phyloP scores from a whole-genome alignment of 2,329 filamentous ascomycete genomes.

The Diplocarpon rosae region DNA sequence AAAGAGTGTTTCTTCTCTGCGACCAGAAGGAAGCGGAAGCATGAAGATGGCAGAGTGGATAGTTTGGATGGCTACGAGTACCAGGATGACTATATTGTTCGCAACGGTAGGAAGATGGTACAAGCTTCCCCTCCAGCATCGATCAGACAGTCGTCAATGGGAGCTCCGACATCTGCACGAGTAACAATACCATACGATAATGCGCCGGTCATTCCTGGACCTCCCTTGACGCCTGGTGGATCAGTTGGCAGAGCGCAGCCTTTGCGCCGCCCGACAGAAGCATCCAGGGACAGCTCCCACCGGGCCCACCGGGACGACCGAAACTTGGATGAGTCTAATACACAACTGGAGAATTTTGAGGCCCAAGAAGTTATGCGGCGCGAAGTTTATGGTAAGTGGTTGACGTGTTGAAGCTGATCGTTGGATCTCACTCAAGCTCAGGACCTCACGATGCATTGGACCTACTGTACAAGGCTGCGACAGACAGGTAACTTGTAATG shows the following conservation, averaged over 20 bases:
- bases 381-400: slow-evolving; percentile 54
- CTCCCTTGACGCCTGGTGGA: slow-evolving; percentile 54
- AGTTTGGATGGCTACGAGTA: slow-evolving; percentile 33
- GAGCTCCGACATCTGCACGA: slow-evolving; percentile 19
- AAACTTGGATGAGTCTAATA: slow-evolving; percentile 42
- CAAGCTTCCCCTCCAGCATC: slow-evolving; percentile 30
- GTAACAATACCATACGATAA: slow-evolving; percentile 28
- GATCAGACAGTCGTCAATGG: slow-evolving; percentile 27
- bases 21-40: slow-evolving; percentile 84
- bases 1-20: slow-evolving; percentile 97
- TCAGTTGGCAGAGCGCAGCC: slow-evolving; percentile 56
- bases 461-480: slow-evolving; percentile 78
- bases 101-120: slow-evolving; percentile 62
- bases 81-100: slow-evolving; percentile 53
- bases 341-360: slow-evolving; percentile 53
- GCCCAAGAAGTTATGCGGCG: slow-evolving; percentile 53
- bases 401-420: neutral
- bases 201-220: slow-evolving; percentile 18
- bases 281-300: slow-evolving; percentile 27
- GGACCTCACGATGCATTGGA: slow-evolving; percentile 85
- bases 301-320: slow-evolving; percentile 27
- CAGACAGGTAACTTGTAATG: slow-evolving; percentile 33
- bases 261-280: slow-evolving; percentile 47
- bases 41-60: slow-evolving; percentile 41
- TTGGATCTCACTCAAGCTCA: neutral